phyloP scores from a whole-genome alignment of 441 rosid species.

The Gossypium davidsonii region DNA sequence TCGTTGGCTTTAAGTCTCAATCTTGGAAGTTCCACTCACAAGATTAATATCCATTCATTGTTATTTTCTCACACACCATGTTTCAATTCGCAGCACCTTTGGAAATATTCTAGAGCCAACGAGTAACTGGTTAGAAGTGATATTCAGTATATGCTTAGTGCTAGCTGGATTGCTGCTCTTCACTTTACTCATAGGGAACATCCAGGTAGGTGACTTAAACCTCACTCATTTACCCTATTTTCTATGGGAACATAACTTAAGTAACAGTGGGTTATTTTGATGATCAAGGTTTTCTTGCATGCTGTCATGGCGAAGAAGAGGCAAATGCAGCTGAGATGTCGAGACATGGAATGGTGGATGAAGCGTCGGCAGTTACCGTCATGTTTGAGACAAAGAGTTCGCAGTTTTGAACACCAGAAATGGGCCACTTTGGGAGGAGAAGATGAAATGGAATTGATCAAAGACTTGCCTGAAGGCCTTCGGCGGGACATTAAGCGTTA shows the following conservation, averaged over 20 bases:
- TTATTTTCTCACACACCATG: background rate
- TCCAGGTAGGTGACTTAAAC: conserved; percentile 33
- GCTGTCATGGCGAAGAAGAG: conserved; percentile 63
- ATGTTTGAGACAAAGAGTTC: conserved; percentile 49
- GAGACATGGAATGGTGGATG: conserved; percentile 83
- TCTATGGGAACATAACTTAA: no score
- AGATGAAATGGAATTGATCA: conserved; percentile 47
- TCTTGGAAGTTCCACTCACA: background rate
- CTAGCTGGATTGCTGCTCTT: conserved; percentile 61
- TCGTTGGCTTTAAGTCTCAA: background rate
- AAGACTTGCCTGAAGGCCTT: conserved; percentile 66
- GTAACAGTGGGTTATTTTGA: background rate
- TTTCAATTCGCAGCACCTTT: conserved; percentile 44
- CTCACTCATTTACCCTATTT: no score
- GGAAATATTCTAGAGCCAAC: conserved; percentile 77
- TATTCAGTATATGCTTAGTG: conserved; percentile 55
- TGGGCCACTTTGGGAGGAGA: conserved; percentile 58
- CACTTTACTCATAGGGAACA: conserved; percentile 65
- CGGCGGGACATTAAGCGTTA: conserved; percentile 55
- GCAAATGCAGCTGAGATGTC: conserved; percentile 49
- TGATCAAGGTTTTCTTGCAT: conserved; percentile 46
- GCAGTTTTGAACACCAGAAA: conserved; percentile 48
- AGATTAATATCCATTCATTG: background rate
- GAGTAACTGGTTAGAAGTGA: conserved; percentile 62
- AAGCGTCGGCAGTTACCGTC: conserved; percentile 56